These are phyloP conservation scores for Lactifluus volemus DNA, from an alignment of 768 basidiomycete genomes.

Conservation along the genomic window DNA sequence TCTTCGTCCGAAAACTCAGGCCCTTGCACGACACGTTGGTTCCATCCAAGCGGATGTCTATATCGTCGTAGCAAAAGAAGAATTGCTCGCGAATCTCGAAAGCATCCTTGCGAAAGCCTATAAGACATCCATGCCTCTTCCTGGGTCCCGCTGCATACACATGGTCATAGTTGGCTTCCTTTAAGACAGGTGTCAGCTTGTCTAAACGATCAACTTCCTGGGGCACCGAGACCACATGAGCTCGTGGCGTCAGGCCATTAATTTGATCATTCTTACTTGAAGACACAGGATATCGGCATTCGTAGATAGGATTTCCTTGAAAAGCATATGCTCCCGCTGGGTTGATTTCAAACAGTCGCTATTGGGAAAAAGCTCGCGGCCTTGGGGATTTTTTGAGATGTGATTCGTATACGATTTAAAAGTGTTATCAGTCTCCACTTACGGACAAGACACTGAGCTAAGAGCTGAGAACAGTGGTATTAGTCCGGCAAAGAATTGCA, in stretches of 20 bases:
- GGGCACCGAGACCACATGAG: not conserved
- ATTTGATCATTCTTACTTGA: conserved; percentile 44
- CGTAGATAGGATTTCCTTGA: conserved; percentile 62
- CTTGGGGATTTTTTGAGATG: conserved; percentile 28
- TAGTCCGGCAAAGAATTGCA: not conserved
- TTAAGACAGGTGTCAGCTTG: conserved; percentile 58
- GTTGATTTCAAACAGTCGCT: conserved; percentile 73
- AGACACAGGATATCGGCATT: conserved; percentile 79
- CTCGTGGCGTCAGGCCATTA: not conserved
- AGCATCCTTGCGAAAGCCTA: conserved; percentile 52
- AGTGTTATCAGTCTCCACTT: conserved; percentile 28
- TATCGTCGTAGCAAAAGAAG: conserved; percentile 61
- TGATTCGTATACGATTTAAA: not conserved
- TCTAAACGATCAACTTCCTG: conserved; percentile 86
- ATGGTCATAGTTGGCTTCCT: conserved; percentile 53
- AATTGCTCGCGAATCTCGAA: conserved; percentile 41
- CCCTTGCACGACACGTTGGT: conserved; percentile 36
- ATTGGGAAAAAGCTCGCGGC: conserved; percentile 75
- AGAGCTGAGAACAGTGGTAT: conserved; percentile 36
- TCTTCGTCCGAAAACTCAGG: conserved; percentile 62
- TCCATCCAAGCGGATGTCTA: conserved; percentile 38
- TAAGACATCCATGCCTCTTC: conserved; percentile 83
- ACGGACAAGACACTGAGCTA: conserved; percentile 78
- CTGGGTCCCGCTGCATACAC: conserved; percentile 59
- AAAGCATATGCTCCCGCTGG: conserved; percentile 68